Evolutionary conservation across 2,329 filamentous ascomycete species (phyloP), one percentile per base, ranked within the genome.

Genomic region (Sclerotinia glacialis): DNA sequence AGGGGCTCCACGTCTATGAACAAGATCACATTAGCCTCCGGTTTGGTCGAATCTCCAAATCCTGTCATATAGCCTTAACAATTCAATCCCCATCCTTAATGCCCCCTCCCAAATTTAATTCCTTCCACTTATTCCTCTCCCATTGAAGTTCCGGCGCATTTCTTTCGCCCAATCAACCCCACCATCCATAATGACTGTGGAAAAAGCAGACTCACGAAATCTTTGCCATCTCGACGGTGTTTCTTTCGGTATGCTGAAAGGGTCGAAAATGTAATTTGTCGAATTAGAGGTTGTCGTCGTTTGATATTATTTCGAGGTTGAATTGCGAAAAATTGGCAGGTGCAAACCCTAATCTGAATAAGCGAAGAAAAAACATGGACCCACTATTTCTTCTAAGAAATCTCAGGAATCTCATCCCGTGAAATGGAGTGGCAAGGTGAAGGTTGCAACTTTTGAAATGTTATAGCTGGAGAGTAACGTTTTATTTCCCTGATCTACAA

Each of bases 1-100:
- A 80, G 93, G 91, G 87, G 92, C 90, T 91, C 90, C 91, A 88
- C 92, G 86, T 74, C 86, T 89, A 76, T 76, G 11, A 58, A 61
- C 21, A 42, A 37, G 47, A 67, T 72, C 47, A 40, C 26, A 66
- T 72, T 65, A 72, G 71, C 64, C 64, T 62, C 64, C 23, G 54
- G 23, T 64, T 21, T 26, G 44, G 23, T 40, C 6, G 37, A 47
- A 18, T 54, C 40, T 46, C 16, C 16, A 44, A 63, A 50, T 60
- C 1, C 18, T 49, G 14, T 37, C 16, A n/a, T 34, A 26, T 60
- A 18, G 54, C 56, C 53, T 59, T 47, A 26, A 34, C 0, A 2
- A 44, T 46, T 18, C 67, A 53, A 16, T 56, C 37, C n/a, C 23
- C 12, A 21, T 53, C 14, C 40, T 46, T 16, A 28, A 47, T 11